Conservation (phyloP, 2,329 filamentous ascomycete species). For the Colletotrichum horii region DNA sequence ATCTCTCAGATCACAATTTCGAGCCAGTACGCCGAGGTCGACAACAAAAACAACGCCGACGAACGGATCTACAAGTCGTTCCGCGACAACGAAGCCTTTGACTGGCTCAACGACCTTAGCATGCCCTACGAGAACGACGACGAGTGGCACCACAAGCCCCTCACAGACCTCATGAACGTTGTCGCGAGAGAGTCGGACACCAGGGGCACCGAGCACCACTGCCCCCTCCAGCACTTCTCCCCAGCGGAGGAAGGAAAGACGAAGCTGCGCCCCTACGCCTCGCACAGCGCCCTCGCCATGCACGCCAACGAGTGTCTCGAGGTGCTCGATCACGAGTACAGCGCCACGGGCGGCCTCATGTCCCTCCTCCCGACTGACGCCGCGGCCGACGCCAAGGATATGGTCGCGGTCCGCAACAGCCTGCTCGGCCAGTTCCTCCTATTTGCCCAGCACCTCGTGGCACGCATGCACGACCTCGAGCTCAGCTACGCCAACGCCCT, state of each 20-base stretch:
- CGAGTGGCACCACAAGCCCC: slow-evolving; percentile 49
- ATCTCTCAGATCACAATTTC: slow-evolving; percentile 53
- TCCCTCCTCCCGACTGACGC: slow-evolving; percentile 54
- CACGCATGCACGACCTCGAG: slow-evolving; percentile 63
- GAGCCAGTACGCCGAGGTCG: slow-evolving; percentile 31
- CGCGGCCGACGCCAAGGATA: slow-evolving; percentile 37
- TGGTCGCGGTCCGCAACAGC: slow-evolving; percentile 51
- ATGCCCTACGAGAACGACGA: slow-evolving; percentile 54
- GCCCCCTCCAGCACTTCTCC: slow-evolving; percentile 42
- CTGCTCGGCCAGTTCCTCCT: slow-evolving; percentile 63
- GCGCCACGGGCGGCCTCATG: slow-evolving; percentile 59
- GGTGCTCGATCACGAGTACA: slow-evolving; percentile 64
- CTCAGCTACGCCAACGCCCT: slow-evolving; percentile 54
- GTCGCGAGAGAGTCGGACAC: slow-evolving; percentile 47
- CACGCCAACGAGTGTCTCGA: slow-evolving; percentile 67
- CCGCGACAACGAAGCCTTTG: slow-evolving; percentile 54
- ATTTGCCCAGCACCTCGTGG: slow-evolving; percentile 57
- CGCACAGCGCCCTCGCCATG: slow-evolving; percentile 54
- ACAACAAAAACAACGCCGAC: slow-evolving; percentile 21
- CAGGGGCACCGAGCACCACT: slow-evolving; percentile 47
- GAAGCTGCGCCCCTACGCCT: slow-evolving; percentile 43
- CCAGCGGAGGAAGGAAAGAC: slow-evolving; percentile 23
- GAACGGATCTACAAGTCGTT: slow-evolving; percentile 31
- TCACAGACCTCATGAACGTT: slow-evolving; percentile 51
- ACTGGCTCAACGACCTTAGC: slow-evolving; percentile 60